Evolutionary conservation across 192 early-diverging fungal species (phyloP).

Genomic region (Backusella luteola): DNA sequence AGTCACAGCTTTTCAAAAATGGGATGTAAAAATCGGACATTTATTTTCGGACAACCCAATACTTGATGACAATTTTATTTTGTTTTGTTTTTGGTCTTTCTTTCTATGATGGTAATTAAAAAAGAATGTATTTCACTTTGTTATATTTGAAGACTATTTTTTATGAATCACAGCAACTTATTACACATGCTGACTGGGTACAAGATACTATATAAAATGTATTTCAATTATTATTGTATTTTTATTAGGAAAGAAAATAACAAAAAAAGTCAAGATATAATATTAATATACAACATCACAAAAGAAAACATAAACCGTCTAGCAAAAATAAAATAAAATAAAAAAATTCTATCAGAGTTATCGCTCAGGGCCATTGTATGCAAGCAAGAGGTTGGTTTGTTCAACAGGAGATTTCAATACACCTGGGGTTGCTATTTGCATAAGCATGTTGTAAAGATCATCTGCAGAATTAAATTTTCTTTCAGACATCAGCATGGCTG

Average conservation of each 20-base stretch:
- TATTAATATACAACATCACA: neutral
- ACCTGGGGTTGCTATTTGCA: conserved; percentile 8
- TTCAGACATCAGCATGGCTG: conserved; percentile 40
- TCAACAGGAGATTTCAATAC: neutral
- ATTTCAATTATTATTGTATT: neutral
- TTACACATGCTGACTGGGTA: too few species aligned
- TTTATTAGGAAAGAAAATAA: neutral
- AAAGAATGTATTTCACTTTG: too few species aligned
- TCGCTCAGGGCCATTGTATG: conserved; percentile 6
- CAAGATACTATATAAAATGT: too few species aligned
- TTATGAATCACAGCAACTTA: too few species aligned
- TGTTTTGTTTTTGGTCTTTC: too few species aligned
- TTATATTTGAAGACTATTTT: too few species aligned
- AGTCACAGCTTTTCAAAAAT: too few species aligned
- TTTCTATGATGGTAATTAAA: too few species aligned
- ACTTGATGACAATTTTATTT: too few species aligned
- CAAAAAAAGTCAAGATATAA: neutral
- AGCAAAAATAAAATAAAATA: neutral
- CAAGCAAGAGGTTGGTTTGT: neutral
- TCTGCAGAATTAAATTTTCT: conserved; percentile 16
- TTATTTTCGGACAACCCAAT: too few species aligned
- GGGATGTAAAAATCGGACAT: too few species aligned
- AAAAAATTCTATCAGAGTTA: neutral
- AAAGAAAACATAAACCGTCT: neutral
- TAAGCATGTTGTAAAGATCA: conserved; percentile 35